Base-by-base conservation (phyloP, 305 asterid species). In the Fraxinus xanthoxyloides region DNA sequence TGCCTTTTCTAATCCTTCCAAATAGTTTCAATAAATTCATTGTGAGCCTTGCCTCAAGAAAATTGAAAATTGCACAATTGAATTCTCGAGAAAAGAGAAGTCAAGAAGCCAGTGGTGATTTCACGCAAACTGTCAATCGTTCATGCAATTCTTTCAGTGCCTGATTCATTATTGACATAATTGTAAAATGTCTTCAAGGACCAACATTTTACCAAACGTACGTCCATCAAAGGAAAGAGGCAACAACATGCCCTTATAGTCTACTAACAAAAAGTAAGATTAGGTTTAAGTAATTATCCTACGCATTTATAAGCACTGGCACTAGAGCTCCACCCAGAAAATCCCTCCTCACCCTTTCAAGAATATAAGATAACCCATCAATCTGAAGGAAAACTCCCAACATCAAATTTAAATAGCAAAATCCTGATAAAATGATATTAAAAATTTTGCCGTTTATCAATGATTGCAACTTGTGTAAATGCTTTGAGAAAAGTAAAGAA, bases 261-360 rank as follows among this genome's bases (percentile, higher is more conserved):
- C 38, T 61, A 38, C 72, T 56, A 63, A 24, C 17, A 23, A 63
- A 63, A 61, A 23, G 15, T 59, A 61, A 26, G 31, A 61, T 5
- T n/a, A 2, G 65, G 26, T n/a, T 5, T 2, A 40, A 30, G 61
- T 43, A 78, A 88, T 75, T 79, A 79, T 86, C 48, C 92, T 76
- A 86, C 74, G 81, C 88, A 92, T 92, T 76, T 88, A 89, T 92
- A 92, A 84, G 56, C 79, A 31, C 78, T 36, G 65, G 54, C 54
- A 43, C 78, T 79, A 88, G 78, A 81, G 51, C 76, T 30, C 75
- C 70, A n/a, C 34, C 40, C 10, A 81, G n/a, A 72, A 77, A 21
- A 30, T 76, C 48, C 84, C 83, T 48, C 59, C 56, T 67, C 82
- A 56, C 61, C 85, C 67, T 80, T 77, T 15, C 54, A 59, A 38